Evolutionary conservation across 306 rosid genomes (phyloP).

Genomic region (Begonia masoniana): DNA sequence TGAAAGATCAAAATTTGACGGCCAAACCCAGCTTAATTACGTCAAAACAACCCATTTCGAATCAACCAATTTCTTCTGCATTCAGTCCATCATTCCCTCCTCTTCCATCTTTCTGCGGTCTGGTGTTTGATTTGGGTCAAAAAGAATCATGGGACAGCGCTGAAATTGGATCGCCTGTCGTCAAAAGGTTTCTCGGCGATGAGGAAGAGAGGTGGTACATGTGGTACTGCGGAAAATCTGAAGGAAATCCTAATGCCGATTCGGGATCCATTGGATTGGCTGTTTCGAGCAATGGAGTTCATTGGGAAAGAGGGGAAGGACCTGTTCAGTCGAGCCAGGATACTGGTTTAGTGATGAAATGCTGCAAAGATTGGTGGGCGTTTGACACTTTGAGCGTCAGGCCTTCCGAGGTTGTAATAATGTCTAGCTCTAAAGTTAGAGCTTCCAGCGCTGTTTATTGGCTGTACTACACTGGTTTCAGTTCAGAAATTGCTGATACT

Average conservation of each 20-base stretch:
- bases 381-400: constrained; percentile 55
- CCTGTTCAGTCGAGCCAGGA: constrained; percentile 37
- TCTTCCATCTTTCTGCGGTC: constrained; percentile 30
- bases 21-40: constrained; percentile 15
- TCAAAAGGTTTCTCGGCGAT: constrained; percentile 61
- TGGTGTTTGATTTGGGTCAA: constrained; percentile 52
- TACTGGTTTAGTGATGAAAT: constrained; percentile 43
- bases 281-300: constrained; percentile 74
- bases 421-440: constrained; percentile 60
- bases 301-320: constrained; percentile 68
- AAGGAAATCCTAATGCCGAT: constrained; percentile 17
- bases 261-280: constrained; percentile 50
- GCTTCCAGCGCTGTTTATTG: constrained; percentile 57
- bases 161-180: constrained; percentile 62
- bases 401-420: constrained; percentile 59
- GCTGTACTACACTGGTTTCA: constrained; percentile 56
- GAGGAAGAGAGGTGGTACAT: constrained; percentile 81
- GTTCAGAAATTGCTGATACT: constrained; percentile 28
- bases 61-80: constrained; percentile 18
- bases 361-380: constrained; percentile 66
- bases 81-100: constrained; percentile 7
- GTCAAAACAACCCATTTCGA: constrained; percentile 12
- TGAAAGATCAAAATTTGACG: constrained; percentile 19
- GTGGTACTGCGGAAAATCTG: constrained; percentile 65
- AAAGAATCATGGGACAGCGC: constrained; percentile 47